Conservation (phyloP, 768 basidiomycete genomes). For the Butyriboletus loyo region DNA sequence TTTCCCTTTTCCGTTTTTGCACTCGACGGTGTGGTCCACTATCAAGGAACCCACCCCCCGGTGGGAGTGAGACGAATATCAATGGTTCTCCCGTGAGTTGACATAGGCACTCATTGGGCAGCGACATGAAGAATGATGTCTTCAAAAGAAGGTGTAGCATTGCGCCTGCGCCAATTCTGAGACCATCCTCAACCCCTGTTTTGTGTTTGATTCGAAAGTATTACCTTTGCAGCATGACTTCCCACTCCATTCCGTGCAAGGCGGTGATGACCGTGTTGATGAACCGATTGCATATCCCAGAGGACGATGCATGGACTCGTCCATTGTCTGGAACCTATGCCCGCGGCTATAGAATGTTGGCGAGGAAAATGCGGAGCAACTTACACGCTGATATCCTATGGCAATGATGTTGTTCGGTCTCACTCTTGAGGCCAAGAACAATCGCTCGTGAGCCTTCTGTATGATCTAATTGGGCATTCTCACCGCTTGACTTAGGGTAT, state of each 20-base stretch:
- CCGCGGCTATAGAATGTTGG: background rate
- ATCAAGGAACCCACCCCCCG: slow-evolving; percentile 8
- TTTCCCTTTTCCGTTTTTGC: slow-evolving; percentile 25
- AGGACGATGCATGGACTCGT: slow-evolving; percentile 37
- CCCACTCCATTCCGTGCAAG: slow-evolving; percentile 66
- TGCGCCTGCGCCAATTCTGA: slow-evolving; percentile 71
- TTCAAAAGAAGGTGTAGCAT: slow-evolving; percentile 78
- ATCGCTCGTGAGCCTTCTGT: slow-evolving; percentile 54
- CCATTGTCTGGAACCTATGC: slow-evolving; percentile 29
- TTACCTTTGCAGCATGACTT: slow-evolving; percentile 57
- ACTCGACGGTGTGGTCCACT: background rate
- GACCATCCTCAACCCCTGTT: background rate
- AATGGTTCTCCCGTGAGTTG: slow-evolving; percentile 79
- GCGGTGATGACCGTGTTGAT: slow-evolving; percentile 75
- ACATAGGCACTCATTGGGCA: slow-evolving; percentile 82
- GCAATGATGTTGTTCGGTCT: slow-evolving; percentile 59
- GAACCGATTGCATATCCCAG: slow-evolving; percentile 55
- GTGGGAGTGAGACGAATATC: slow-evolving; percentile 38
- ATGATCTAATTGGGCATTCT: slow-evolving; percentile 44
- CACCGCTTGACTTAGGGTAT: too few species aligned
- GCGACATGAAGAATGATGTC: slow-evolving; percentile 68
- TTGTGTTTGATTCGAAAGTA: background rate
- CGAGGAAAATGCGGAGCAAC: slow-evolving; percentile 8
- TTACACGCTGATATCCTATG: slow-evolving; percentile 59
- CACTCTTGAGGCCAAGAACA: slow-evolving; percentile 41